Percentiles rank a stretch among this genome's conserved stretches.
Evolutionary conservation across 257 asterid species (phyloP).

Genomic region (Primulina eburnea): DNA sequence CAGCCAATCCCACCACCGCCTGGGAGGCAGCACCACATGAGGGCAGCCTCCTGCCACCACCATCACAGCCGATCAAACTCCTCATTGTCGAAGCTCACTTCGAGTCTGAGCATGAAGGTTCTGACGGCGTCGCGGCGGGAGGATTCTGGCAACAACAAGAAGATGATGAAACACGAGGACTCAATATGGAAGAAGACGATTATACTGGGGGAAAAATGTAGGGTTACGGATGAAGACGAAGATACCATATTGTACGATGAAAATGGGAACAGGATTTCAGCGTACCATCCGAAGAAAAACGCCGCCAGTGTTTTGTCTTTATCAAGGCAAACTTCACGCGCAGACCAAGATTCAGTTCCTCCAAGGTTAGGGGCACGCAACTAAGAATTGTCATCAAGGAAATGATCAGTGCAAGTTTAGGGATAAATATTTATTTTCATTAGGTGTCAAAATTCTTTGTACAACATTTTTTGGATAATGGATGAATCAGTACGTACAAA

Average conservation of each 20-base stretch:
- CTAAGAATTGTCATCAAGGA: too few relatives aligned
- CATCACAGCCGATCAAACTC: slow-evolving; percentile 36
- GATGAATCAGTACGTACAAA: too few relatives aligned
- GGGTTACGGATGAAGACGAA: slow-evolving; percentile 57
- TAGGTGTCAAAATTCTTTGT: too few relatives aligned
- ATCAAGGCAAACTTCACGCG: slow-evolving; percentile 31
- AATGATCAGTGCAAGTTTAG: too few relatives aligned
- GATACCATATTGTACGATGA: slow-evolving; percentile 55
- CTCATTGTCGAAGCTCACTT: slow-evolving; percentile 21
- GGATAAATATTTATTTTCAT: too few relatives aligned
- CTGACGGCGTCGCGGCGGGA: slow-evolving; percentile 21
- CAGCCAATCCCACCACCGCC: slow-evolving; percentile 32
- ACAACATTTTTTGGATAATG: too few relatives aligned
- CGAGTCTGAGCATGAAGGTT: slow-evolving; percentile 41
- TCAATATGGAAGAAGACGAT: slow-evolving; percentile 87
- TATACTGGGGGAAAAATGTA: slow-evolving; percentile 82
- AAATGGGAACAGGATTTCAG: slow-evolving; percentile 50
- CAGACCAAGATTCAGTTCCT: not conserved
- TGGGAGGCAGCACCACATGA: slow-evolving; percentile 18
- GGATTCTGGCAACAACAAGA: slow-evolving; percentile 30
- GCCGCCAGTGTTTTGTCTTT: slow-evolving; percentile 12
- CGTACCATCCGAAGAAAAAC: slow-evolving; percentile 54
- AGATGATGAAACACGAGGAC: slow-evolving; percentile 58
- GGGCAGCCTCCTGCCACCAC: slow-evolving; percentile 32
- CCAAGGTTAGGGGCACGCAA: not conserved